These are phyloP conservation scores for Apiospora sp. DNA, from an alignment of 2,329 filamentous ascomycete species.

Conservation along the genomic window DNA sequence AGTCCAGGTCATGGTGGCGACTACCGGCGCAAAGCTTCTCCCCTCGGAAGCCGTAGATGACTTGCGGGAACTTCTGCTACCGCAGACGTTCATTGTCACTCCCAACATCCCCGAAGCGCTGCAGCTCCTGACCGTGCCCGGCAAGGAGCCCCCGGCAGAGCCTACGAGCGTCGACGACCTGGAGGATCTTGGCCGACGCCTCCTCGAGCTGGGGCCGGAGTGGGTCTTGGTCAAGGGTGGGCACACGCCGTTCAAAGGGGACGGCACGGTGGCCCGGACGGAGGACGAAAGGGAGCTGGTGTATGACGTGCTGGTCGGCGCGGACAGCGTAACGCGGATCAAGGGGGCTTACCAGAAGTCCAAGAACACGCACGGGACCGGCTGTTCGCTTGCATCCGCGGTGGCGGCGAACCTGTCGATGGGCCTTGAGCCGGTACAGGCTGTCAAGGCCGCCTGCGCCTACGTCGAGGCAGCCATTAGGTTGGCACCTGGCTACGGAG, in stretches of 20 bases:
- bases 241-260: slow-evolving; percentile 78
- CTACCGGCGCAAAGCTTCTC: slow-evolving; percentile 76
- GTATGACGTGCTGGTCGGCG: slow-evolving; percentile 78
- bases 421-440: slow-evolving; percentile 61
- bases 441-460: slow-evolving; percentile 72
- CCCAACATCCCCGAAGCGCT: slow-evolving; percentile 81
- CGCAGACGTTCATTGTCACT: slow-evolving; percentile 73
- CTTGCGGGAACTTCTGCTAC: slow-evolving; percentile 67
- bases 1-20: slow-evolving; percentile 86
- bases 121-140: slow-evolving; percentile 66
- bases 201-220: slow-evolving; percentile 74
- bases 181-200: slow-evolving; percentile 69
- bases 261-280: slow-evolving; percentile 64
- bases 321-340: slow-evolving; percentile 64
- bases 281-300: slow-evolving; percentile 71
- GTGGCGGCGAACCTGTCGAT: slow-evolving; percentile 77
- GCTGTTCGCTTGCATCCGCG: slow-evolving; percentile 89
- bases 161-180: slow-evolving; percentile 67
- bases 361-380: slow-evolving; percentile 91
- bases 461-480: slow-evolving; percentile 78
- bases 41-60: slow-evolving; percentile 69
- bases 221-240: slow-evolving; percentile 92
- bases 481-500: slow-evolving; percentile 67
- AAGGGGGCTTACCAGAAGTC: slow-evolving; percentile 76
- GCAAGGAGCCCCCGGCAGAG: slow-evolving; percentile 51